Evolutionary conservation across 805 yeast species (phyloP), one percentile per base, ranked within the genome.

Genomic region (Zygoascus tannicola): DNA sequence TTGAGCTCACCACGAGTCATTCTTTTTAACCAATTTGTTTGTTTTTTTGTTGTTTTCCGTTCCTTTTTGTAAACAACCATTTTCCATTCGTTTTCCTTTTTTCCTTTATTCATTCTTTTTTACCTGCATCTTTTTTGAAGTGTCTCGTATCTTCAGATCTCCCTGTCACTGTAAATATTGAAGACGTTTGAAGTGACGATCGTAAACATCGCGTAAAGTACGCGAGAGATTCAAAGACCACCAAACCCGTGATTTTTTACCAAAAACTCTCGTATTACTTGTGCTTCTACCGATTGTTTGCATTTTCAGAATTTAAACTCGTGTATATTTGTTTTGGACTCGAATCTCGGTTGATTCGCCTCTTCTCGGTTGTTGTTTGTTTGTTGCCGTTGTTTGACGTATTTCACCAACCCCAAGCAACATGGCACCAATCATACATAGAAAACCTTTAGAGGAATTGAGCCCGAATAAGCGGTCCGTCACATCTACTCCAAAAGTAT

Each of bases 381-480:
- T 7, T 26, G 30, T 12, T 26, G 30, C 30, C 30, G 7, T 26
- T 7, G 30, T 26, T 26, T 26, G 30, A 8, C 12, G 7, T 26
- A 12, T 26, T 26, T 12, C 12, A n/a, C n/a, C n/a, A n/a, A 8
- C 15, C 8, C n/a, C 16, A 33, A 7, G 7, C 16, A 33, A 33
- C 16, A 33, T 33, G 35, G 35, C 35, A 8, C 35, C 35, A 8
- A n/a, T 33, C n/a, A n/a, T 16, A 8, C 16, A 33, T 7, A 14
- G 38, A 35, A n/a, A 22, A 7, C 38, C 38, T n/a, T 21, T 35
- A 12, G 18, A 18, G 21, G 38, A 35, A 19, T n/a, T 35, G n/a
- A 35, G 38, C 38, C 38, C 38, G 4, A 35, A 35, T 18, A 35
- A 18, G 21, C n/a, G n/a, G n/a, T n/a, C n/a, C n/a, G n/a, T n/a